Evolutionary conservation across 2,329 filamentous ascomycete species (phyloP).

Genomic region (Paecilomyces dactylethromorphus): DNA sequence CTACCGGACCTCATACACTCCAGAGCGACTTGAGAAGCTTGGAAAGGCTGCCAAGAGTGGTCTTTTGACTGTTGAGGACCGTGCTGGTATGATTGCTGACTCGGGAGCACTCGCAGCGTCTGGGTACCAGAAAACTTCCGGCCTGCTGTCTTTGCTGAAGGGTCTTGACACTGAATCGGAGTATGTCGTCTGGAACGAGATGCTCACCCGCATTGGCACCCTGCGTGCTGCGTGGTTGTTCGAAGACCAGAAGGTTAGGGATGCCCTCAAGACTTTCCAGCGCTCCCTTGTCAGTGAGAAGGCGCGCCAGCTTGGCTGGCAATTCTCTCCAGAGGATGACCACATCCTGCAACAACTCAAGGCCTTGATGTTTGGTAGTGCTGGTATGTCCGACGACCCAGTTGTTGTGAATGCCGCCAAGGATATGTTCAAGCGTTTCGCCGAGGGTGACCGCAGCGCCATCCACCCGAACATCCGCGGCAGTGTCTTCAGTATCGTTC

Average conservation of each 20-base stretch:
- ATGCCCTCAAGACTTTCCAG: slow-evolving; percentile 78
- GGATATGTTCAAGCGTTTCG: slow-evolving; percentile 85
- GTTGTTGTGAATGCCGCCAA: slow-evolving; percentile 71
- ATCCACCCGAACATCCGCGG: slow-evolving; percentile 88
- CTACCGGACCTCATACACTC: slow-evolving; percentile 82
- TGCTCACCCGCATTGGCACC: slow-evolving; percentile 69
- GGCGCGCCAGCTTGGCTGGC: slow-evolving; percentile 82
- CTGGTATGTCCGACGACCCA: slow-evolving; percentile 74
- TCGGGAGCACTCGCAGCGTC: slow-evolving; percentile 83
- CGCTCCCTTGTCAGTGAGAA: slow-evolving; percentile 69
- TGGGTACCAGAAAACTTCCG: slow-evolving; percentile 90
- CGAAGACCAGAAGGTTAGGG: slow-evolving; percentile 63
- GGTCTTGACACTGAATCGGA: slow-evolving; percentile 75
- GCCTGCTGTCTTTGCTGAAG: slow-evolving; percentile 76
- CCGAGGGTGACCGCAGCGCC: slow-evolving; percentile 68
- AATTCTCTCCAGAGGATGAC: slow-evolving; percentile 74
- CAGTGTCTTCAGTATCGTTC: slow-evolving; percentile 76
- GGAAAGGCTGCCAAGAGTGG: slow-evolving; percentile 77
- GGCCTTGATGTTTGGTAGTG: slow-evolving; percentile 76
- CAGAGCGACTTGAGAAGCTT: slow-evolving; percentile 78
- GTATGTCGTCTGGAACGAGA: slow-evolving; percentile 93
- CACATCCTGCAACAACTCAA: slow-evolving; percentile 95
- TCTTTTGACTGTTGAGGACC: slow-evolving; percentile 77
- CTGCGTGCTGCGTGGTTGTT: slow-evolving; percentile 84
- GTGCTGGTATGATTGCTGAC: slow-evolving; percentile 91